Base-by-base conservation (phyloP, 306 rosid genomes). In the Sechiopsis laciniata region DNA sequence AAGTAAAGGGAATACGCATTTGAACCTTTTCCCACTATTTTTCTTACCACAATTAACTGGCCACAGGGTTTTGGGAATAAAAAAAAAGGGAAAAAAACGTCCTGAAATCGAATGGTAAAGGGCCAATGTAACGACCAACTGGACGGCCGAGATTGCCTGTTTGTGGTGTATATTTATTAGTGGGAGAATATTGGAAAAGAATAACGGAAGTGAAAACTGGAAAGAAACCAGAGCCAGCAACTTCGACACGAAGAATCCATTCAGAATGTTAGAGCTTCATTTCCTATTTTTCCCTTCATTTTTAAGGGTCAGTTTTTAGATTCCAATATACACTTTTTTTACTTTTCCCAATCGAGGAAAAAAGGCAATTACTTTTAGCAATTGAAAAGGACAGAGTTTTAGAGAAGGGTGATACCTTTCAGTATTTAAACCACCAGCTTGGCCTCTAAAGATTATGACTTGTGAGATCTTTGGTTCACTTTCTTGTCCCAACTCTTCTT, bases 101-200 rank as follows among this genome's bases (percentile, higher is more conserved):
- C 48, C 48, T 42, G 48, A 42, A 42, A 7, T 69, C 56, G 50
- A 50, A 21, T 48, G 57, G 73, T 50, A 37, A 69, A 22, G 57
- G 17, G 40, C 16, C 2, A 12, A 70, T 70, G 60, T 3, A 26
- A 46, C 60, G 59, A 70, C 55, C 74, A 70, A 57, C 4, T 50
- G 74, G 59, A 52, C 74, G 74, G 32, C 12, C 13, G 13, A 52
- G 59, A 70, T 70, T 53, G 22, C 15, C 22, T 70, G 74, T 26
- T 52, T 50, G 40, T 14, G 74, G 60, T 14, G 10, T 70, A 70
- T 51, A 70, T 24, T 70, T 24, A 51, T 51, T 14, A 70, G 60
- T 24, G 74, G 59, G 59, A 54, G 74, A 70, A 70, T 70, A 51
- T 51, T 51, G 60, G 9, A 70, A 69, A 68, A 69, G 40, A 24